Percentiles rank a stretch among this genome's conserved stretches.
phyloP scores from a whole-genome alignment of 2,329 filamentous ascomycete species.

The Biscogniauxia mediterranea region DNA sequence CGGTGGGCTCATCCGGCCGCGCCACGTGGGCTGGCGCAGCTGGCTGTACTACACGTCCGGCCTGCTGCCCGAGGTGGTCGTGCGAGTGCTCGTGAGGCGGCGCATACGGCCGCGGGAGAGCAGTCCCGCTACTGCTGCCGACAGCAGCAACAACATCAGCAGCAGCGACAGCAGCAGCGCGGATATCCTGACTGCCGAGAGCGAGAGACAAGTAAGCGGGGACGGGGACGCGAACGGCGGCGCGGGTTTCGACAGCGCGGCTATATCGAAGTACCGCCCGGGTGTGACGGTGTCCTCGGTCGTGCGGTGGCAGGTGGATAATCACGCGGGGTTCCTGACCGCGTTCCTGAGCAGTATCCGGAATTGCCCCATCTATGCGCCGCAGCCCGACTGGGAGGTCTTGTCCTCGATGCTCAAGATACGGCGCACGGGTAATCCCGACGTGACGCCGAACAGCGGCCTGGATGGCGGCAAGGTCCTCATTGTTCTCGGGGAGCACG shows the following conservation, averaged over 20 bases:
- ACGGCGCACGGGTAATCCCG: slow-evolving; percentile 25
- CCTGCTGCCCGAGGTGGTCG: slow-evolving; percentile 58
- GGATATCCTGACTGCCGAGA: slow-evolving; percentile 27
- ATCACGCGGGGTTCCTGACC: slow-evolving; percentile 65
- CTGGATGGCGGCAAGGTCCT: slow-evolving; percentile 52
- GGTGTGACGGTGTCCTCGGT: slow-evolving; percentile 58
- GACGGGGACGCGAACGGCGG: slow-evolving; percentile 39
- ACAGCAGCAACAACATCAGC: no score
- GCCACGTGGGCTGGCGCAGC: slow-evolving; percentile 59
- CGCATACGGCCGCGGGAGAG: slow-evolving; percentile 25
- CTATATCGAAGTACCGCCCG: slow-evolving; percentile 51
- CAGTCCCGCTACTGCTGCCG: background rate
- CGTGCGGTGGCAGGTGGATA: slow-evolving; percentile 66
- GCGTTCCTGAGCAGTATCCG: slow-evolving; percentile 71
- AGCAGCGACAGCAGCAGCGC: no score
- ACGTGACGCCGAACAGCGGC: slow-evolving; percentile 34
- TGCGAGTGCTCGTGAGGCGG: slow-evolving; percentile 39
- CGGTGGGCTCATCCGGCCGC: slow-evolving; percentile 63
- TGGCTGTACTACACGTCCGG: slow-evolving; percentile 61
- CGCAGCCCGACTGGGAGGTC: slow-evolving; percentile 59
- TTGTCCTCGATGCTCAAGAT: slow-evolving; percentile 49
- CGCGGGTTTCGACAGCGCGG: slow-evolving; percentile 42
- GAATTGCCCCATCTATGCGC: slow-evolving; percentile 65
- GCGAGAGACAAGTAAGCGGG: slow-evolving; percentile 22
- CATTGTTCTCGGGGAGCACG: slow-evolving; percentile 63